Percentiles rank a stretch among this genome's conserved stretches.
phyloP scores from a whole-genome alignment of 2,329 filamentous ascomycete species.

The Neofusicoccum sp. region DNA sequence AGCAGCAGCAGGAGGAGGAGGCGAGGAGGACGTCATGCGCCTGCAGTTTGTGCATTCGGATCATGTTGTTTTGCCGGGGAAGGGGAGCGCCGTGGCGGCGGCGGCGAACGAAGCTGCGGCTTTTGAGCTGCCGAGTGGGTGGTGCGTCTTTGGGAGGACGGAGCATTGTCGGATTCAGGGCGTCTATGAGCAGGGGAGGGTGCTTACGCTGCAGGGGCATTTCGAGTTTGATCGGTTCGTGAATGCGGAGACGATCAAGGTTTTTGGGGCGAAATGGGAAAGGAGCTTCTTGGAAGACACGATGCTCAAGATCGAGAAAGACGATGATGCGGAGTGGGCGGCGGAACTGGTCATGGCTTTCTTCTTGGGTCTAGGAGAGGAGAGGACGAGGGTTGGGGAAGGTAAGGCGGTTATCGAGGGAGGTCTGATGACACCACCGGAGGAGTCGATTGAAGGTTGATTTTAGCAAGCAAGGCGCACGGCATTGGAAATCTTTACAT shows the following conservation, averaged over 20 bases:
- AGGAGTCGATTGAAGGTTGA: conserved; percentile 33
- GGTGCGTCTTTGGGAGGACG: conserved; percentile 27
- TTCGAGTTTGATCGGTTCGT: conserved; percentile 47
- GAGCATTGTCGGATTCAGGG: conserved; percentile 39
- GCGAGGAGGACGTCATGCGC: conserved; percentile 19
- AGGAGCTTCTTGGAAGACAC: conserved; percentile 30
- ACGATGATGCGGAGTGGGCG: conserved; percentile 32
- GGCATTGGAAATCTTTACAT: no score
- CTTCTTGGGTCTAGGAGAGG: conserved; percentile 44
- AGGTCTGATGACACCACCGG: conserved; percentile 32
- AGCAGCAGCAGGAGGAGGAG: background rate
- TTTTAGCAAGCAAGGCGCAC: no score
- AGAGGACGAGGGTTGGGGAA: conserved; percentile 48
- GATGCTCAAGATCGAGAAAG: conserved; percentile 24
- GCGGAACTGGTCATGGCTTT: conserved; percentile 35
- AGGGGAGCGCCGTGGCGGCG: conserved; percentile 30
- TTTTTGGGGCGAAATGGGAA: conserved; percentile 41
- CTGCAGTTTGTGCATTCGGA: conserved; percentile 44
- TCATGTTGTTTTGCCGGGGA: conserved; percentile 33
- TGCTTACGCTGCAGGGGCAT: conserved; percentile 47
- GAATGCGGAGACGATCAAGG: conserved; percentile 45
- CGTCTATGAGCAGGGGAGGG: conserved; percentile 43
- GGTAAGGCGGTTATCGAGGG: conserved; percentile 46
- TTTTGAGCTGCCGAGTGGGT: conserved; percentile 23
- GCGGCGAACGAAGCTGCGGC: conserved; percentile 7